Percentiles rank a stretch among this genome's conserved stretches.
Evolutionary conservation across 2,329 filamentous ascomycete genomes (phyloP).

Genomic region (Aureobasidium mangrovei): DNA sequence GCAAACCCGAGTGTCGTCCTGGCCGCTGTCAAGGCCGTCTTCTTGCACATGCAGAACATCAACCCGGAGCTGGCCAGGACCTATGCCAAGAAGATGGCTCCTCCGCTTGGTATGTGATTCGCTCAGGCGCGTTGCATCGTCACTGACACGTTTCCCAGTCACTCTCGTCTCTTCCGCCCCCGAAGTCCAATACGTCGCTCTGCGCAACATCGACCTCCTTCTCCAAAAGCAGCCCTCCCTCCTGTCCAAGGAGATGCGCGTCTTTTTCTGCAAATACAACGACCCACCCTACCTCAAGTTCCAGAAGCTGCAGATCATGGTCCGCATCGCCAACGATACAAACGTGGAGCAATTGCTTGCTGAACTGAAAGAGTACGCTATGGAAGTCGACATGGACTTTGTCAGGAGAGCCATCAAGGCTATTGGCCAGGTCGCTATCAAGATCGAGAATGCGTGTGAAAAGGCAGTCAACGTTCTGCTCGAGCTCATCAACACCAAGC

Average conservation of each 20-base stretch:
- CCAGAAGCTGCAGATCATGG: constrained; percentile 98
- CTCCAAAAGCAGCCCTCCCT: constrained; percentile 95
- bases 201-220: constrained; percentile 91
- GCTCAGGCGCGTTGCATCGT: not conserved
- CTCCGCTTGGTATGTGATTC: constrained; percentile 64
- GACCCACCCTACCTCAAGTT: constrained; percentile 96
- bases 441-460: constrained; percentile 90
- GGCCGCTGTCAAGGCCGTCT: constrained; percentile 96
- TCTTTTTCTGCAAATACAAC: constrained; percentile 99
- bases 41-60: constrained; percentile 86
- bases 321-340: constrained; percentile 93
- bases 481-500: constrained; percentile 92
- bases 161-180: constrained; percentile 91
- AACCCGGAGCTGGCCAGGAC: constrained; percentile 69
- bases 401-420: constrained; percentile 88
- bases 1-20: constrained; percentile 95
- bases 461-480: constrained; percentile 91
- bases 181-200: constrained; percentile 94
- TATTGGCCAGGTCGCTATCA: constrained; percentile 96
- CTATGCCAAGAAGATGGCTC: constrained; percentile 98
- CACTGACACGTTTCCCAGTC: constrained; percentile 46
- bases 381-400: constrained; percentile 99
- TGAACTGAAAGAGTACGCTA: constrained; percentile 91
- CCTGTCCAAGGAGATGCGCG: constrained; percentile 89
- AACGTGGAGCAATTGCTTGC: constrained; percentile 92